These are phyloP conservation scores for Prunella vulgaris DNA, from an alignment of 257 asterid species.

Conservation along the genomic window DNA sequence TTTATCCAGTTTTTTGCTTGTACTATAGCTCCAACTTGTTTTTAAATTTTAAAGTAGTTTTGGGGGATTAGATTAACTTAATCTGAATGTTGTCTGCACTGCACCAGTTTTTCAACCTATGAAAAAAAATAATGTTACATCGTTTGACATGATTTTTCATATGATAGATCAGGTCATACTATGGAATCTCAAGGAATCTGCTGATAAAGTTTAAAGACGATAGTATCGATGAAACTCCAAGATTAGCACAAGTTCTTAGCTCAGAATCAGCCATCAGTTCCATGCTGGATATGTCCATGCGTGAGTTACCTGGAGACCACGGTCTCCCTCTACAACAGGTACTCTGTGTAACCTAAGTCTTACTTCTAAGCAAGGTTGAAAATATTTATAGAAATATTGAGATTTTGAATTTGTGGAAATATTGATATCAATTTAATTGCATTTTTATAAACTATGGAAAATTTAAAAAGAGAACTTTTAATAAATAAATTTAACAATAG, in stretches of 20 bases:
- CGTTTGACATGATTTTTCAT: slow-evolving; percentile 10
- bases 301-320: slow-evolving; percentile 86
- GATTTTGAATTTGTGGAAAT: no score
- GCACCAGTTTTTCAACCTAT: background rate
- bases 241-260: slow-evolving; percentile 86
- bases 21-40: background rate
- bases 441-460: no score
- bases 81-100: no score
- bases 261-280: slow-evolving; percentile 89
- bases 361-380: background rate
- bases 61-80: background rate
- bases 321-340: slow-evolving; percentile 96
- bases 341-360: background rate
- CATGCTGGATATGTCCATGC: slow-evolving; percentile 90
- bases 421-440: no score
- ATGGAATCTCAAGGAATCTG: slow-evolving; percentile 85
- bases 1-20: background rate
- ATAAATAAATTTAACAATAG: no score
- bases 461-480: no score
- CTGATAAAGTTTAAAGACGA: slow-evolving; percentile 90
- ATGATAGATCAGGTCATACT: slow-evolving; percentile 81
- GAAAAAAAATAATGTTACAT: background rate
- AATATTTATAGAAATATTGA: no score
- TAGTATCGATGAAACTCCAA: slow-evolving; percentile 80
- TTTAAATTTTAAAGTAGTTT: background rate